Conservation (phyloP, 2,329 filamentous ascomycete species). For the Coleophoma crateriformis region DNA sequence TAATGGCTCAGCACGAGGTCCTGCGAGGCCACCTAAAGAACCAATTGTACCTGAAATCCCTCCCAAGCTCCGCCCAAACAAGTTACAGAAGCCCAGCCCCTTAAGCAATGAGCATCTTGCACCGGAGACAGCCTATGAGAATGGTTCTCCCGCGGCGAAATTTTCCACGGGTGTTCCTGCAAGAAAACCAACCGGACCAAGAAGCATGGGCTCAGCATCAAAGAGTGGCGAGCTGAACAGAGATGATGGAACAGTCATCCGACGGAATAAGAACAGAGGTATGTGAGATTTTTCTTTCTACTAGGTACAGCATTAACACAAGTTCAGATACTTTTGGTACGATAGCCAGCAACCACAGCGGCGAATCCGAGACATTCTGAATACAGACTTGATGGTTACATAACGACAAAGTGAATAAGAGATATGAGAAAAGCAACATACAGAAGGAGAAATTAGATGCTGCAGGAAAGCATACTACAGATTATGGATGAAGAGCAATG, state of each 20-base stretch:
- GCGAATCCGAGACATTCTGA: conserved; percentile 49
- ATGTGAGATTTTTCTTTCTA: conserved; percentile 17
- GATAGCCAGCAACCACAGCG: conserved; percentile 36
- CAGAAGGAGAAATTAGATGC: too few relatives aligned
- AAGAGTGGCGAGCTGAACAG: conserved; percentile 21
- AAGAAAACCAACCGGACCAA: conserved; percentile 27
- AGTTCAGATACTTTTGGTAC: conserved; percentile 49
- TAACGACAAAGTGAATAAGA: too few relatives aligned
- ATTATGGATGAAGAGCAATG: too few relatives aligned
- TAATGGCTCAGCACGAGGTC: conserved; percentile 27
- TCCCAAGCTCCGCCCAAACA: conserved; percentile 41
- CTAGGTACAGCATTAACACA: conserved; percentile 6
- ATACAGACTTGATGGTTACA: neutral
- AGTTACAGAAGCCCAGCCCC: conserved; percentile 48
- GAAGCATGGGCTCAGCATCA: conserved; percentile 24
- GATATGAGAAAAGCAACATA: too few relatives aligned
- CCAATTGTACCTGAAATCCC: conserved; percentile 45
- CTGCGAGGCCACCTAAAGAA: conserved; percentile 59
- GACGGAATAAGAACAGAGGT: conserved; percentile 46
- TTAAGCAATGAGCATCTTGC: conserved; percentile 45
- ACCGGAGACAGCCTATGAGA: conserved; percentile 6
- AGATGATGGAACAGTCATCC: conserved; percentile 20
- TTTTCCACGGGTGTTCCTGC: conserved; percentile 15
- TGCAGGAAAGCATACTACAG: too few relatives aligned
- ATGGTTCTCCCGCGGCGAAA: conserved; percentile 3